phyloP scores from a whole-genome alignment of 371 early-diverging fungal species.

The Actinomucor elegans region DNA sequence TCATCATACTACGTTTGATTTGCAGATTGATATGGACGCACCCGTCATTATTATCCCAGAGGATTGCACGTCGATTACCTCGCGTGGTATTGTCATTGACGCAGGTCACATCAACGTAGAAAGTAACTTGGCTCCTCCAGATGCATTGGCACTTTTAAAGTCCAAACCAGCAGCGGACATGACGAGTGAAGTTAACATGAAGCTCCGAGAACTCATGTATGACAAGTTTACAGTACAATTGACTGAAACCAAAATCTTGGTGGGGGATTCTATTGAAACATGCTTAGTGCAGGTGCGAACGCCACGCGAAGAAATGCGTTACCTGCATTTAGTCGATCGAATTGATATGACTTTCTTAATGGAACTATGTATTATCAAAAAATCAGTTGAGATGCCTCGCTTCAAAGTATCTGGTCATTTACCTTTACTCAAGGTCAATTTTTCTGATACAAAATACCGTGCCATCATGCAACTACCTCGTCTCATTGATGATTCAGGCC shows the following conservation, averaged over 20 bases:
- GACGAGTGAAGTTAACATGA: slow-evolving; percentile 64
- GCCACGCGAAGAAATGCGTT: slow-evolving; percentile 39
- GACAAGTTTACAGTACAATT: slow-evolving; percentile 87
- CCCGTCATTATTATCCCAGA: slow-evolving; percentile 96
- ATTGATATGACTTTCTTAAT: slow-evolving; percentile 84
- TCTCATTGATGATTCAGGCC: slow-evolving; percentile 58
- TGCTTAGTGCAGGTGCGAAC: slow-evolving; percentile 71
- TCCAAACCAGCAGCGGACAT: slow-evolving; percentile 62
- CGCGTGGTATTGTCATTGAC: slow-evolving; percentile 84
- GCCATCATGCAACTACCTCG: slow-evolving; percentile 78
- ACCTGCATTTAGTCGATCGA: slow-evolving; percentile 83
- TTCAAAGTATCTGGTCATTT: slow-evolving; percentile 82
- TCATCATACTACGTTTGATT: slow-evolving; percentile 85
- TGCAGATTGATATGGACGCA: slow-evolving; percentile 94
- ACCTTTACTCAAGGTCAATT: slow-evolving; percentile 85
- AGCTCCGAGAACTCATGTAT: slow-evolving; percentile 83
- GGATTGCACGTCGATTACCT: slow-evolving; percentile 65
- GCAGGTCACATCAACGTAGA: slow-evolving; percentile 91
- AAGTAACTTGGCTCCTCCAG: slow-evolving; percentile 77
- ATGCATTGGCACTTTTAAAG: slow-evolving; percentile 67
- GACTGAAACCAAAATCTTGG: slow-evolving; percentile 80
- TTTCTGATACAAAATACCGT: slow-evolving; percentile 94
- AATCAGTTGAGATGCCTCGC: slow-evolving; percentile 72
- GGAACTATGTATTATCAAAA: slow-evolving; percentile 85
- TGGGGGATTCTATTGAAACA: slow-evolving; percentile 74